Evolutionary conservation across 352 stramenopile species (phyloP), one percentile per base, ranked within the genome.

Genomic region (Blastocystis sp.): DNA sequence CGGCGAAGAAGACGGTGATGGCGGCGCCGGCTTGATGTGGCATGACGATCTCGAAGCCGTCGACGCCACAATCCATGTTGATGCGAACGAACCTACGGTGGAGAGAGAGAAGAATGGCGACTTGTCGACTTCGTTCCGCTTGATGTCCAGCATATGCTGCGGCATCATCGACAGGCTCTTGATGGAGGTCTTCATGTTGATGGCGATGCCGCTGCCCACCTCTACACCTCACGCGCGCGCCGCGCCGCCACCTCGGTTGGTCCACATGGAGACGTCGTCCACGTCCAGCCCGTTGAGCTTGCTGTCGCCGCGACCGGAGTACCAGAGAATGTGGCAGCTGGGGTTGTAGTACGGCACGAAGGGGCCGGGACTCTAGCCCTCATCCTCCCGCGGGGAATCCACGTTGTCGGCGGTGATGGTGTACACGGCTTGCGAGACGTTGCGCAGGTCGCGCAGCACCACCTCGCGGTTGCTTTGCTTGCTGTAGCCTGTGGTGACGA

Each of bases 361-460:
- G 48, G 71, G 71, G 0, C 71, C 71, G 19, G 71, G 71, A 43
- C 71, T 81, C 71, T 81, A 81, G 34, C 38, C 48, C 41, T 38
- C 10, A 19, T 23, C 9, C 48, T 4, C 17, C 4, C 28, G 9
- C 17, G 14, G 28, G 2, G 23, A 14, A 3, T 21, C 21, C 28
- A 81, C 71, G 43, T 81, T 81, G 60, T 81, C 71, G 17, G 71
- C 71, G 28, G 71, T 81, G 71, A 81, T 81, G 2, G 71, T 81
- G 71, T 81, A 64, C 21, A 81, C 56, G 10, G 52, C 14, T 43
- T 5, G 34, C 0, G 34, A 11, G 45, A 81, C 66, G n/a, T 81
- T 81, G 14, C 71, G 71, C 64, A 81, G 64, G 45, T 81, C 71
- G 43, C 48, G 71, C 17, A 81, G 71, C 5, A 81, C 17, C 41